Base-by-base conservation (phyloP, 352 stramenopile species). In the Phytophthora foliorum region DNA sequence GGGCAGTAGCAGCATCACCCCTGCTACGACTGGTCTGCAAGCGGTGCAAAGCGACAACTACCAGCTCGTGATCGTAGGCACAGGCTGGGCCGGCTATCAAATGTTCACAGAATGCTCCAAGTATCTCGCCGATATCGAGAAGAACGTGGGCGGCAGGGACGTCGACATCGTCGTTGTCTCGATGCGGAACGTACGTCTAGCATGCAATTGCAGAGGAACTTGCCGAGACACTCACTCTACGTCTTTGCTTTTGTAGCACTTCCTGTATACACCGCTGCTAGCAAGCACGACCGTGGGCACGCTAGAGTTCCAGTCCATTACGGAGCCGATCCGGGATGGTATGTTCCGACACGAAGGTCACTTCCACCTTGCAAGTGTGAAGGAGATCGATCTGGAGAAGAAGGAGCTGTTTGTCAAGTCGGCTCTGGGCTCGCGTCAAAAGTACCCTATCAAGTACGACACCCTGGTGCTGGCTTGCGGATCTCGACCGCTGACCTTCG, bases 221-320 rank as follows among this genome's bases (percentile, higher is more conserved):
- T 46, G 42, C 11, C 24, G 29, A 36, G 42, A 31, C 1, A 39
- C 25, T 67, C 19, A 57, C 11, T 45, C 14, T 65, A 8, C 57
- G 38, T 51, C 25, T 55, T 14, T 68, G 3, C 56, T 29, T 8
- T 45, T 56, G 41, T 51, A 93, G 84, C 97, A 99, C 74, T 99
- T 99, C 74, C 66, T 99, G 49, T 99, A 99, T 84, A 99, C 97
- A 24, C 97, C 97, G n/a, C 74, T 99, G 54, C 81, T 99, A 6
- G 95, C 97, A 6, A 97, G 82, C 36, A 99, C 95, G 32, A 98
- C 97, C 2, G 91, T 97, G 9, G 93, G 85, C 0, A 99, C 97
- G 22, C 83, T 99, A 25, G 97, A 99, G 82, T 99, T 99, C 80
- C 93, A 97, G 9, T 95, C 86, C 32, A 98, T 99, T 68, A 92